Conservation (phyloP, 352 stramenopile species). For the Phytophthora fragariaefolia region DNA sequence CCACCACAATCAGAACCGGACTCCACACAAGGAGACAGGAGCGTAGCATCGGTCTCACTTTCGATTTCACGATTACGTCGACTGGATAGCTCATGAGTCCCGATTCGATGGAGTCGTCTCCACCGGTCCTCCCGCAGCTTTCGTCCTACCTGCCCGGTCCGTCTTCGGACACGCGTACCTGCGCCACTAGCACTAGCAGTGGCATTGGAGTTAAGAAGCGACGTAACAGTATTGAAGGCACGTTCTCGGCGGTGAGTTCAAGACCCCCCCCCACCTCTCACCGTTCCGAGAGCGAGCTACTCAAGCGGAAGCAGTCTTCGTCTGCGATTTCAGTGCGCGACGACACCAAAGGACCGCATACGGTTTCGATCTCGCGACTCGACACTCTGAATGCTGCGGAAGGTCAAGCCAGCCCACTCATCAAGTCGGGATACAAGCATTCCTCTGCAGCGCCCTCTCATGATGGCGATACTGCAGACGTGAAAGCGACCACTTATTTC, state of each 20-base stretch:
- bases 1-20: slow-evolving; percentile 7
- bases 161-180: slow-evolving; percentile 17
- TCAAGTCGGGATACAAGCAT: slow-evolving; percentile 12
- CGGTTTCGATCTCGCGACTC: slow-evolving; percentile 10
- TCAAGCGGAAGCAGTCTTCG: slow-evolving; percentile 26
- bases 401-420: slow-evolving; percentile 7
- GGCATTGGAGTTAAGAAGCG: slow-evolving; percentile 19
- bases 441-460: slow-evolving; percentile 27
- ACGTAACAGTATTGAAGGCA: slow-evolving; percentile 31
- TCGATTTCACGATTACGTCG: slow-evolving; percentile 14
- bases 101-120: slow-evolving; percentile 20
- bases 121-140: slow-evolving; percentile 22
- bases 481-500: slow-evolving; percentile 38
- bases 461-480: slow-evolving; percentile 20
- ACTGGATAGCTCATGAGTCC: not conserved
- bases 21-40: slow-evolving; percentile 10
- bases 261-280: not conserved
- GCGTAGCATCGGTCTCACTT: slow-evolving; percentile 23
- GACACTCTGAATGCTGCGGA: slow-evolving; percentile 19
- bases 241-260: slow-evolving; percentile 24
- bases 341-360: slow-evolving; percentile 1
- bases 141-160: slow-evolving; percentile 29
- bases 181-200: slow-evolving; percentile 14
- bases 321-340: not conserved
- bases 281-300: slow-evolving; percentile 10